phyloP scores from a whole-genome alignment of 1,139 yeast genomes.

The Geotrichum reessii region DNA sequence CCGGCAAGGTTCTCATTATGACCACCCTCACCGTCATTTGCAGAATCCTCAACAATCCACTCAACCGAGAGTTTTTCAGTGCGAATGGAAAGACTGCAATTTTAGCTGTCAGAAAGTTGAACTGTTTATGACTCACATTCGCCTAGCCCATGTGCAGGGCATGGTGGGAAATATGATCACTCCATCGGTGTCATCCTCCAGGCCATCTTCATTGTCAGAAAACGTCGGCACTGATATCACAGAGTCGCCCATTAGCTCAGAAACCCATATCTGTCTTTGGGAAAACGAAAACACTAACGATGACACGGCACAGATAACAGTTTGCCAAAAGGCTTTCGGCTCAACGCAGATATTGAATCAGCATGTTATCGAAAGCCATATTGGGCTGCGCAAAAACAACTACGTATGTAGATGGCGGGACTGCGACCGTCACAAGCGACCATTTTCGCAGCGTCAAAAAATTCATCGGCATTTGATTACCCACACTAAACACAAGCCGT shows the following conservation, averaged over 20 bases:
- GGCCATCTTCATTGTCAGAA: not conserved
- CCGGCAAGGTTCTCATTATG: constrained; percentile 15
- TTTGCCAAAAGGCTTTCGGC: constrained; percentile 49
- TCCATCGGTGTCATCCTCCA: not conserved
- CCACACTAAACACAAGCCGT: constrained; percentile 81
- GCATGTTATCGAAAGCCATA: constrained; percentile 62
- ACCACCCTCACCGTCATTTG: constrained; percentile 17
- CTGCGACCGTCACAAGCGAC: constrained; percentile 59
- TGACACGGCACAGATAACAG: constrained; percentile 1
- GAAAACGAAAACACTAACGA: constrained; percentile 32
- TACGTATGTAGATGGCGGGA: constrained; percentile 75
- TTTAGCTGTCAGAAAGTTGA: constrained; percentile 49
- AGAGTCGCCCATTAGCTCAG: constrained; percentile 5
- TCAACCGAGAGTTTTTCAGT: constrained; percentile 35
- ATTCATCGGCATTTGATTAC: constrained; percentile 77
- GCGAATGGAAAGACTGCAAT: constrained; percentile 73
- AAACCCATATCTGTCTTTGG: constrained; percentile 44
- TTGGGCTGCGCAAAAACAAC: constrained; percentile 64
- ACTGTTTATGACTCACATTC: constrained; percentile 54
- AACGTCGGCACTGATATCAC: not conserved
- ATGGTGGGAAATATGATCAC: not conserved
- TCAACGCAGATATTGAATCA: constrained; percentile 58
- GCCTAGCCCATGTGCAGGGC: constrained; percentile 45
- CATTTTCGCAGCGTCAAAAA: constrained; percentile 76
- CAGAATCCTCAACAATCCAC: not conserved